Base-by-base conservation (phyloP, 257 asterid genomes). In the Fraxinus excelsior region DNA sequence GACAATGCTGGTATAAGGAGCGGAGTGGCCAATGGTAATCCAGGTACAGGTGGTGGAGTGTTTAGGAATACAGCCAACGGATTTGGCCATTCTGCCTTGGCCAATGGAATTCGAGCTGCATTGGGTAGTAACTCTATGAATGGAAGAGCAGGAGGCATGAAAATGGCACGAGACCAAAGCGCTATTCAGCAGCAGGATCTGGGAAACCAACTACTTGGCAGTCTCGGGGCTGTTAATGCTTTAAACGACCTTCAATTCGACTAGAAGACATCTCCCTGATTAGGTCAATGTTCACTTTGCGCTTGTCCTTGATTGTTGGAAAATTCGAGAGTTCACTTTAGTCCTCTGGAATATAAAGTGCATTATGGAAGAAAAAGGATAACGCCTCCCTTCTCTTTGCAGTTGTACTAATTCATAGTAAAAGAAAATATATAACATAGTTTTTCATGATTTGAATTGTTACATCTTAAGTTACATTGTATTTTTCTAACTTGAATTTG, bases 191-290 rank as follows among this genome's bases (percentile, higher is more conserved):
- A 74, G 60, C 84, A 81, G 70, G 90, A 86, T 72, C 21, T 86
- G 80, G 85, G 96, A 62, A 90, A 84, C 83, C 97, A 89, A 69
- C 79, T 88, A 84, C 89, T 89, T 44, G 84, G 82, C 70, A 90
- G 97, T 51, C 86, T 90, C 35, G 98, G 97, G 77, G 91, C 96
- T 23, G 93, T 85, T 53, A 88, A 91, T 64, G 96, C 96, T 66
- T 95, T 82, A 49, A 93, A 89, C 78, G 88, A 89, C 86, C 96
- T 91, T 84, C 99, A 90, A 67, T 95, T 91, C 68, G 96, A 95
- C 77, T 95, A 97, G 97, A 89, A 95, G 78, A 19, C 89, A 21
- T 95, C 99, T 76, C 96, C 96, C 1, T 91, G 84, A 88, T 21
- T 49, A 73, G 70, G 38, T 38, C 38, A 38, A 21, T 42, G 3